A percentile compares a stretch with the other conserved stretches of the same genome.
These are phyloP conservation scores for Porcisia deanei DNA, from an alignment of 208 protist genomes.

Conservation along the genomic window DNA sequence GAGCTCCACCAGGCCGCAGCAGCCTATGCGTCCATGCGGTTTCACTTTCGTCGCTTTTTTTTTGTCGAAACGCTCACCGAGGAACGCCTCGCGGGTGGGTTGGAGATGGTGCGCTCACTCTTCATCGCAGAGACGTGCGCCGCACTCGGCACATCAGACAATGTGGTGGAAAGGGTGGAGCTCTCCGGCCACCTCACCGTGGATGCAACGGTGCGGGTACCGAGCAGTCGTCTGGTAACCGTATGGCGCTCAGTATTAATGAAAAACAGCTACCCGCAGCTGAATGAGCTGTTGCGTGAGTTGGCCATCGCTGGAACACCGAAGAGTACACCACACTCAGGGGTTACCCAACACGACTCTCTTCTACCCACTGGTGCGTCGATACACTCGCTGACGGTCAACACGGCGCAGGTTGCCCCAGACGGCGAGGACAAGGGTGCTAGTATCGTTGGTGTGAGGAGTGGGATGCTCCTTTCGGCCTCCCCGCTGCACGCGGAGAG, in stretches of 20 bases:
- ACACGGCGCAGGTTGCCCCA: neutral
- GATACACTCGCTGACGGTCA: neutral
- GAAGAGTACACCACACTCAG: neutral
- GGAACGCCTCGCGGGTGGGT: neutral
- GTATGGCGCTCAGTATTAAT: constrained; percentile 8
- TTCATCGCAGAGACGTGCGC: constrained; percentile 19
- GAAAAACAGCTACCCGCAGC: constrained; percentile 15
- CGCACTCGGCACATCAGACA: constrained; percentile 11
- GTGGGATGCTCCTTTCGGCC: constrained; percentile 11
- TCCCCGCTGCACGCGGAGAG: constrained; percentile 6
- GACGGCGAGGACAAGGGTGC: neutral
- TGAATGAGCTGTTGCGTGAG: constrained; percentile 14
- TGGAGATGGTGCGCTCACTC: neutral
- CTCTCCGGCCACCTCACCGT: constrained; percentile 11
- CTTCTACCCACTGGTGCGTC: constrained; percentile 6
- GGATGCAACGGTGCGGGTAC: constrained; percentile 15
- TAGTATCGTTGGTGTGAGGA: constrained; percentile 14
- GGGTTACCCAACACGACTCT: neutral
- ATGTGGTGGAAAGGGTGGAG: constrained; percentile 6
- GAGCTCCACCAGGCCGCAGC: constrained; percentile 6
- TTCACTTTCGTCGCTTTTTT: constrained; percentile 24
- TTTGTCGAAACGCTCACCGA: neutral
- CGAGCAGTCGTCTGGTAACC: neutral
- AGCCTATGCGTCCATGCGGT: neutral
- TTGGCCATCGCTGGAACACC: neutral